phyloP scores from a whole-genome alignment of 73 alveolate genomes.

The Effrenium voratum region DNA sequence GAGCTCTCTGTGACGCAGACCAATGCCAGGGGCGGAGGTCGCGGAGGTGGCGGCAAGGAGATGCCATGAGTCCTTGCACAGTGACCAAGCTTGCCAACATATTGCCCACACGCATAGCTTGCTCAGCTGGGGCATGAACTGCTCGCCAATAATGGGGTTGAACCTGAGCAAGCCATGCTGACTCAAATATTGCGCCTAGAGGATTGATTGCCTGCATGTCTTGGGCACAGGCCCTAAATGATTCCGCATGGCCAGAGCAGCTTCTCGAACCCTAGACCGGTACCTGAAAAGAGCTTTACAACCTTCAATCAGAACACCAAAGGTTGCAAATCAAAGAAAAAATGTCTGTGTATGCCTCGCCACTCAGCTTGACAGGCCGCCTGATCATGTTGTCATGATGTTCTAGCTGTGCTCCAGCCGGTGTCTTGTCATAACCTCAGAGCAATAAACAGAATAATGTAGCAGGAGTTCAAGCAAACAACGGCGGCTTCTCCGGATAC shows the following conservation, averaged over 20 bases:
- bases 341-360: neutral
- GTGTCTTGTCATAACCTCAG: slow-evolving; percentile 82
- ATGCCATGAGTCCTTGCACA: slow-evolving; percentile 59
- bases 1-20: no score
- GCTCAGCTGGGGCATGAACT: slow-evolving; percentile 37
- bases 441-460: neutral
- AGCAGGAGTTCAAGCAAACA: neutral
- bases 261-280: slow-evolving; percentile 85
- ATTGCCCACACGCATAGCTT: neutral
- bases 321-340: neutral
- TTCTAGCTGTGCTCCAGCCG: slow-evolving; percentile 92
- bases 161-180: neutral
- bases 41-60: slow-evolving; percentile 91
- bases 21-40: slow-evolving; percentile 87
- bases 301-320: neutral
- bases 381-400: slow-evolving; percentile 94
- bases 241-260: slow-evolving; percentile 90
- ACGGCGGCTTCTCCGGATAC: neutral
- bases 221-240: slow-evolving; percentile 65
- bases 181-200: neutral
- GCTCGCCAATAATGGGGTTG: slow-evolving; percentile 93
- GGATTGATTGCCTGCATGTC: neutral
- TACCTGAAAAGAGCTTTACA: slow-evolving; percentile 2
- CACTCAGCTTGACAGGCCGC: neutral
- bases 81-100: neutral